Base-by-base conservation (phyloP, 2,329 filamentous ascomycete genomes). In the Huntiella decipiens region DNA sequence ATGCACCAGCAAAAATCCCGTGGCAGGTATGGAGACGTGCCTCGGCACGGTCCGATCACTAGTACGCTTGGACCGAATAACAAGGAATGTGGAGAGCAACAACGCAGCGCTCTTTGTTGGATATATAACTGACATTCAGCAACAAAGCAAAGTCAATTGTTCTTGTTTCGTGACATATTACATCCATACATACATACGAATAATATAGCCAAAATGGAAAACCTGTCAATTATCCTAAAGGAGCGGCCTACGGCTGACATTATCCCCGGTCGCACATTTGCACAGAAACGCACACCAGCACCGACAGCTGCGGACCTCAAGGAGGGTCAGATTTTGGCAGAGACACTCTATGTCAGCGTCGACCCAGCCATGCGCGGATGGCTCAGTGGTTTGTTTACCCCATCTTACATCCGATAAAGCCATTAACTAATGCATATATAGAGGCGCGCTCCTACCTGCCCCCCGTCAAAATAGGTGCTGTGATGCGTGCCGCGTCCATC, bases 281-380 rank as follows among this genome's bases (percentile, higher is more conserved):
- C 40, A 2, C 46, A 48, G n/a, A 44, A 44, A 19, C 35, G 17
- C 32, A 60, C 64, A 1, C 63, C 70, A 1, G 64, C 71, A 3
- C 71, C 71, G 53, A 61, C 67, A 5, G 63, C 65, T 15, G 60
- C 61, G 31, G 65, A 71, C 50, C 65, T 80, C 37, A 68, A 77
- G 57, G 69, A 76, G 64, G 77, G 77, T 52, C 63, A 83, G 56
- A 65, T 83, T 46, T 66, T 84, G 43, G 60, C 74, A 38, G 69
- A 74, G 57, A 57, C 60, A 1, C 60, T 79, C 50, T 83, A 82
- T 55, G 66, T 82, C 38, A 78, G 74, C 7, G 66, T 84, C 35
- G 80, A 84, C 60, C 79, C 80, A 1, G 78, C 79, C n/a, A 83
- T 83, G 79, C 71, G 80, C 54, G 74, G 74, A 49, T 83, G 77